These are phyloP conservation scores for Agrocybe chaxingu DNA, from an alignment of 768 basidiomycete genomes.

Conservation along the genomic window DNA sequence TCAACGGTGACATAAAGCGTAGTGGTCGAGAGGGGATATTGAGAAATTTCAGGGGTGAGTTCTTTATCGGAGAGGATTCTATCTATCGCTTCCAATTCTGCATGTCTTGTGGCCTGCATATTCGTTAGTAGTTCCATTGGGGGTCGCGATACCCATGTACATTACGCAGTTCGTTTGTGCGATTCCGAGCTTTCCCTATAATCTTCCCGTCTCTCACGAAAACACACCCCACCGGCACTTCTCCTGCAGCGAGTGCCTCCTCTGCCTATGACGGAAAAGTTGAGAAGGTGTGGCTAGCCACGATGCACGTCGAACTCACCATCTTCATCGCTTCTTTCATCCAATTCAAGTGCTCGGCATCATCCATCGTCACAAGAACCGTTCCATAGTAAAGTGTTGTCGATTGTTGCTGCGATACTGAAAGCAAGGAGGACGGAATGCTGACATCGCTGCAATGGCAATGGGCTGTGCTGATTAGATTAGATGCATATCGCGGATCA, in stretches of 20 bases:
- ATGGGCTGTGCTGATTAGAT: no score
- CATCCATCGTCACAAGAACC: conserved; percentile 3
- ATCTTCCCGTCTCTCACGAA: conserved; percentile 78
- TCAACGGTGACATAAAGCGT: conserved; percentile 97
- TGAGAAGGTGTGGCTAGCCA: neutral
- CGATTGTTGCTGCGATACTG: neutral
- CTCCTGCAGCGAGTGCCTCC: conserved; percentile 79
- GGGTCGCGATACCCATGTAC: conserved; percentile 36
- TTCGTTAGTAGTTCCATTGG: no score
- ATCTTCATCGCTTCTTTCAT: conserved; percentile 84
- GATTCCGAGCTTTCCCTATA: conserved; percentile 86
- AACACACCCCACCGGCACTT: conserved; percentile 97
- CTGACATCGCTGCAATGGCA: neutral
- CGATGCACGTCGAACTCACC: conserved; percentile 40
- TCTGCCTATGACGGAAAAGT: conserved; percentile 46
- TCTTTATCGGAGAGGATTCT: conserved; percentile 63
- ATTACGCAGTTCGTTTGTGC: conserved; percentile 93
- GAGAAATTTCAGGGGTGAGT: conserved; percentile 48
- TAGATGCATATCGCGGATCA: no score
- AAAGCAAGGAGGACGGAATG: neutral
- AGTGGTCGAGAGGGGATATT: conserved; percentile 71
- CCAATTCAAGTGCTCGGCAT: conserved; percentile 48
- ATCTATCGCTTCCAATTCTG: conserved; percentile 96
- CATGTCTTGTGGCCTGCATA: conserved; percentile 87
- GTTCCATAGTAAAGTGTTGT: neutral